These are phyloP conservation scores for Sclerotinia spermophila DNA, from an alignment of 2,329 filamentous ascomycete genomes.

Conservation along the genomic window DNA sequence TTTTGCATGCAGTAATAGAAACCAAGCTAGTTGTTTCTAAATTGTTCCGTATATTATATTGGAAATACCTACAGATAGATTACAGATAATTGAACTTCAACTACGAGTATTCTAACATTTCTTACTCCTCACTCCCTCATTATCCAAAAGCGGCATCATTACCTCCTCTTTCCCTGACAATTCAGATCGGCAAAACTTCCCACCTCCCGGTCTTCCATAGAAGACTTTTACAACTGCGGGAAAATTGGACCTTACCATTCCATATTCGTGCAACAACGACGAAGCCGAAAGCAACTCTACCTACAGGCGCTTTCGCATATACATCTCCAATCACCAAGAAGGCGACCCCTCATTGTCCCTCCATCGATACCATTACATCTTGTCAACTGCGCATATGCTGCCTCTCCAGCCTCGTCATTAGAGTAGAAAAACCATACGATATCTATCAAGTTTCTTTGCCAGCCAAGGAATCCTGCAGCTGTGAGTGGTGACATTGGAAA, in stretches of 20 bases:
- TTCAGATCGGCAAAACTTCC: conserved; percentile 16
- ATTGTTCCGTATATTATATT: neutral
- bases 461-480: conserved; percentile 2
- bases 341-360: neutral
- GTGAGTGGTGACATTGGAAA: neutral
- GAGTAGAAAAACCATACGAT: conserved; percentile 9
- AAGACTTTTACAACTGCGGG: neutral
- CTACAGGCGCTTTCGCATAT: neutral
- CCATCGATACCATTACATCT: neutral
- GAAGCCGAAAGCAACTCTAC: conserved; percentile 1
- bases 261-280: conserved; percentile 2
- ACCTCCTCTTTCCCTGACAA: neutral
- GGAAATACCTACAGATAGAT: neutral
- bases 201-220: neutral
- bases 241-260: neutral
- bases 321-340: neutral
- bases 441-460: neutral
- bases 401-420: neutral
- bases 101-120: neutral
- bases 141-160: conserved; percentile 11
- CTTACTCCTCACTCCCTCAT: neutral
- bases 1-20: neutral
- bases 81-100: neutral
- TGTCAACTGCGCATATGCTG: neutral
- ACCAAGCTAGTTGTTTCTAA: neutral